Percentiles rank a stretch among this genome's conserved stretches.
Conservation (phyloP, 2,329 filamentous ascomycete genomes). For the Didymosphaeria variabile region DNA sequence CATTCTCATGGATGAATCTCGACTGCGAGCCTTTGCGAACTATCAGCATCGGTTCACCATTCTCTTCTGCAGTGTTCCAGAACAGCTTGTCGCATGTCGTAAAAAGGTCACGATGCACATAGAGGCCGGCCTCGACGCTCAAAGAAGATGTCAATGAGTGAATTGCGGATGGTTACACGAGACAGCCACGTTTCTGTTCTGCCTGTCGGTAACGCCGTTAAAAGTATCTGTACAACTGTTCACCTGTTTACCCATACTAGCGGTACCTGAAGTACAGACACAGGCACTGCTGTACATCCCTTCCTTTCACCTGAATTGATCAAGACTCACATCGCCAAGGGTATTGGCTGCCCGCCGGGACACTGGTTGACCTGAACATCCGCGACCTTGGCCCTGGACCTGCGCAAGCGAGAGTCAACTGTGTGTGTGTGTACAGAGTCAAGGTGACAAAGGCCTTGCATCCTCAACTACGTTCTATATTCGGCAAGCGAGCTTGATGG, state of each 20-base stretch:
- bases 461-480: neutral
- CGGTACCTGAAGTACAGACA: neutral
- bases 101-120: too few relatives aligned
- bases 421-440: conserved; percentile 5
- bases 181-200: conserved; percentile 16
- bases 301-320: conserved; percentile 7
- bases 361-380: neutral
- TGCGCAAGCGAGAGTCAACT: neutral
- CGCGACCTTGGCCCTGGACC: conserved; percentile 9
- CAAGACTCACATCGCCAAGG: conserved; percentile 10
- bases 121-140: neutral
- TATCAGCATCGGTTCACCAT: neutral
- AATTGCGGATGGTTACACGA: conserved; percentile 1
- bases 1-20: neutral
- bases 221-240: conserved; percentile 10
- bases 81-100: neutral
- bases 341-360: neutral
- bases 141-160: neutral
- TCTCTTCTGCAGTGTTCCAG: neutral
- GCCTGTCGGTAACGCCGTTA: conserved; percentile 7
- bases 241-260: conserved; percentile 3
- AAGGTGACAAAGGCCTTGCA: neutral
- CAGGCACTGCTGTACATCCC: neutral
- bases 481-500: neutral
- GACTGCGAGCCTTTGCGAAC: neutral